phyloP scores from a whole-genome alignment of 768 basidiomycete genomes.

The Rickenella mellea region DNA sequence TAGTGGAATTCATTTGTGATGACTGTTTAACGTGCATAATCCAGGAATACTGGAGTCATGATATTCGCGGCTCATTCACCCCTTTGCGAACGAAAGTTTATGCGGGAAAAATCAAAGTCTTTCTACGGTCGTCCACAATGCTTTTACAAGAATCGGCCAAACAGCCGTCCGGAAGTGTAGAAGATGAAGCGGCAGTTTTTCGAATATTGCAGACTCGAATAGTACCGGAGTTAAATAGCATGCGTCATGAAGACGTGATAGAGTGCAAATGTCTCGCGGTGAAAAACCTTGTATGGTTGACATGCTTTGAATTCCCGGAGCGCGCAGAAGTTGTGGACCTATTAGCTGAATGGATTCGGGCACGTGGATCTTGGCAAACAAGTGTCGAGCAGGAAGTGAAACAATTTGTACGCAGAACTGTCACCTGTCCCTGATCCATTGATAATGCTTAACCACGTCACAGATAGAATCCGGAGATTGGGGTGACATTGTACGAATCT shows the following conservation, averaged over 20 bases:
- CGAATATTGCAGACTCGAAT: too few species aligned
- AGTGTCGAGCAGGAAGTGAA: constrained; percentile 30
- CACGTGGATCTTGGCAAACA: constrained; percentile 30
- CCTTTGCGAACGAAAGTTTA: constrained; percentile 38
- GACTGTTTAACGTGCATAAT: constrained; percentile 1
- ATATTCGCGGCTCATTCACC: constrained; percentile 24
- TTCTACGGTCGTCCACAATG: constrained; percentile 22
- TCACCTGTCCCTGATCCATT: too few species aligned
- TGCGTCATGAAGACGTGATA: too few species aligned
- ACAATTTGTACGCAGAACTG: constrained; percentile 34
- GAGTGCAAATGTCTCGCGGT: too few species aligned
- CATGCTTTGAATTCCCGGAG: too few species aligned
- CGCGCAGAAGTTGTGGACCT: too few species aligned
- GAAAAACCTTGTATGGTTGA: too few species aligned
- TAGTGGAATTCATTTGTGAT: not conserved
- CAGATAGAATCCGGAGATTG: constrained; percentile 8
- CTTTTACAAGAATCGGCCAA: constrained; percentile 14
- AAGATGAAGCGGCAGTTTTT: too few species aligned
- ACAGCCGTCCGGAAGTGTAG: too few species aligned
- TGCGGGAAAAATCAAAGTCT: constrained; percentile 34
- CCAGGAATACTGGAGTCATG: constrained; percentile 45
- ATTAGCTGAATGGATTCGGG: constrained; percentile 30
- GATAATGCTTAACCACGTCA: not conserved
- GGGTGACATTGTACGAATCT: constrained; percentile 5
- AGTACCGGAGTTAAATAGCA: too few species aligned